A percentile compares a stretch with the other conserved stretches of the same genome.
Conservation (phyloP, 306 rosid genomes). For the Vachellia collinsii region DNA sequence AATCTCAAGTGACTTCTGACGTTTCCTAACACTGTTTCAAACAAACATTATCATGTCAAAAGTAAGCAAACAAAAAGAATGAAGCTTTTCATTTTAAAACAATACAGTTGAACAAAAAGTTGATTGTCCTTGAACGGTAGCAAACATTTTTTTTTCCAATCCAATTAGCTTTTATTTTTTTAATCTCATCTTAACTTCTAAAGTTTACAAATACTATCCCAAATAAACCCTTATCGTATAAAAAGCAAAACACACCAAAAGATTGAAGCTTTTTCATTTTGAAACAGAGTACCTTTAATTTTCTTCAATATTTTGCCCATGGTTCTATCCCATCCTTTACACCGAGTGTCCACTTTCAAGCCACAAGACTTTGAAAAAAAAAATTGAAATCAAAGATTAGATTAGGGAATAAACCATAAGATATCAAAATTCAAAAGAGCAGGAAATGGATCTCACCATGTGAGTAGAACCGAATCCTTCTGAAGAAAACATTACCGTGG, state of each 20-base stretch:
- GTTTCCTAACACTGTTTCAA: too few relatives aligned
- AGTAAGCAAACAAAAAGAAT: not conserved
- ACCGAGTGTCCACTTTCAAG: conserved; percentile 30
- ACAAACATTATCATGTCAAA: not conserved
- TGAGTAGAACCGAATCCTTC: not conserved
- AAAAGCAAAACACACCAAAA: not conserved
- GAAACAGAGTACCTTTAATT: conserved; percentile 12
- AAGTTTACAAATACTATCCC: too few relatives aligned
- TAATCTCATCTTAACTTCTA: too few relatives aligned
- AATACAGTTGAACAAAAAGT: too few relatives aligned
- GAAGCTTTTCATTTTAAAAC: not conserved
- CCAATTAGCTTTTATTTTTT: too few relatives aligned
- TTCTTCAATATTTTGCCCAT: conserved; percentile 15
- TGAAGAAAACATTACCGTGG: not conserved
- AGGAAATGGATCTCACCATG: not conserved
- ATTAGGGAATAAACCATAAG: not conserved
- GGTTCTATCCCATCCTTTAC: conserved; percentile 23
- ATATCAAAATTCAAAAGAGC: not conserved
- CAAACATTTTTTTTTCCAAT: too few relatives aligned
- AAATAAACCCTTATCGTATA: not conserved
- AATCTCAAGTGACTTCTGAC: too few relatives aligned
- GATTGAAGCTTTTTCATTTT: not conserved
- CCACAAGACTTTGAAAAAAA: conserved; percentile 24
- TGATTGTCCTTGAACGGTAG: too few relatives aligned
- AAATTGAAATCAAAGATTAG: not conserved